These are phyloP conservation scores for Arachnomyces sp. DNA, from an alignment of 2,329 filamentous ascomycete species.

Conservation along the genomic window DNA sequence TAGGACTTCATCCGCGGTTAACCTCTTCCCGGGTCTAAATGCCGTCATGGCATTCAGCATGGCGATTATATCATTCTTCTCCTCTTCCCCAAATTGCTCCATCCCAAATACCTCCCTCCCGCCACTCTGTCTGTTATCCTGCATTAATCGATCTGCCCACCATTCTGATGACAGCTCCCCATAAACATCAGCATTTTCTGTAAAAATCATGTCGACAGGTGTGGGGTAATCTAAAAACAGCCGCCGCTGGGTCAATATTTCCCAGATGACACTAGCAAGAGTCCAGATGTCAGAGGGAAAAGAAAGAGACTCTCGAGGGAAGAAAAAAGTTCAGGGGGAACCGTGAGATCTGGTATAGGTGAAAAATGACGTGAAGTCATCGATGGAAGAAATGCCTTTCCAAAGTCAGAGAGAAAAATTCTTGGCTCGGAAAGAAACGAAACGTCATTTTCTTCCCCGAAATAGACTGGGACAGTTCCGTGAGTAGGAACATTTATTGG, in stretches of 20 bases:
- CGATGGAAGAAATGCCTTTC: conserved; percentile 10
- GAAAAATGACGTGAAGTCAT: neutral
- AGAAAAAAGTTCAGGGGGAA: conserved; percentile 9
- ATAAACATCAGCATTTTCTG: conserved; percentile 1
- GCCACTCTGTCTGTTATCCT: no score
- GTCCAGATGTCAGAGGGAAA: conserved; percentile 20
- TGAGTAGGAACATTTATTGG: conserved; percentile 7
- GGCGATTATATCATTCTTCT: neutral
- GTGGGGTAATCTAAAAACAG: conserved; percentile 9
- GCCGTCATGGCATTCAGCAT: conserved; percentile 3
- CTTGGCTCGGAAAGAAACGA: conserved; percentile 7
- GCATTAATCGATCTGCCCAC: conserved; percentile 2
- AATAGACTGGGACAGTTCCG: conserved; percentile 6
- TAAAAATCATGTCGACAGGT: conserved; percentile 1
- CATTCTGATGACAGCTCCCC: conserved; percentile 1
- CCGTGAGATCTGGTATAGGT: conserved; percentile 3
- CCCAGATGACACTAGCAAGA: conserved; percentile 26
- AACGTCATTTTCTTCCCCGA: conserved; percentile 6
- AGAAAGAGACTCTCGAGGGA: conserved; percentile 2
- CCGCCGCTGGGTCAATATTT: conserved; percentile 17
- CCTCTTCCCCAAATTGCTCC: neutral
- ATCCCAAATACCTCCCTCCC: conserved; percentile 1
- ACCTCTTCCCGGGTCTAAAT: conserved; percentile 1
- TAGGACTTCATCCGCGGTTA: neutral
- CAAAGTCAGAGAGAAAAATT: conserved; percentile 13